These are phyloP conservation scores for Mucor velutinosus DNA, from an alignment of 371 early-diverging fungal genomes.

Conservation along the genomic window DNA sequence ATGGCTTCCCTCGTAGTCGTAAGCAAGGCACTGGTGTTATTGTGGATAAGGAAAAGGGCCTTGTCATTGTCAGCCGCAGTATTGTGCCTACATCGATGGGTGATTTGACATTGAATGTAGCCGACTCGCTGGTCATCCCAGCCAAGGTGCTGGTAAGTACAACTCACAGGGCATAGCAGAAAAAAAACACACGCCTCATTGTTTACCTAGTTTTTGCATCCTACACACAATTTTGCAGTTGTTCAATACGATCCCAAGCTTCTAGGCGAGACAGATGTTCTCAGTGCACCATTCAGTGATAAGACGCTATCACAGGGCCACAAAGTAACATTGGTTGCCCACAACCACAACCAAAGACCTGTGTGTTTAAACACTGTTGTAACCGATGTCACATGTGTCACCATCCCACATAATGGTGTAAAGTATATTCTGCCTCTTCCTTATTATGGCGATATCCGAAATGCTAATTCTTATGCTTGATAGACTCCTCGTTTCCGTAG, in stretches of 20 bases:
- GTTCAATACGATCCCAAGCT: constrained; percentile 76
- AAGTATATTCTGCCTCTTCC: constrained; percentile 11
- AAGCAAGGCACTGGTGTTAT: constrained; percentile 77
- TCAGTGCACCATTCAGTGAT: constrained; percentile 64
- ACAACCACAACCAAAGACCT: constrained; percentile 81
- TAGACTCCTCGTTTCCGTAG: constrained; percentile 83
- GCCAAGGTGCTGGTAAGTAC: constrained; percentile 56
- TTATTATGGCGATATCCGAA: background rate
- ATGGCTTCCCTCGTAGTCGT: constrained; percentile 68
- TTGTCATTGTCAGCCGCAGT: constrained; percentile 72
- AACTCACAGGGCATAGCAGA: no score
- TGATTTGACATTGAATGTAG: constrained; percentile 75
- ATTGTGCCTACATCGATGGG: constrained; percentile 76
- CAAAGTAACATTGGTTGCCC: constrained; percentile 68
- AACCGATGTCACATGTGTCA: constrained; percentile 78
- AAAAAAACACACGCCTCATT: background rate
- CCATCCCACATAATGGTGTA: constrained; percentile 76
- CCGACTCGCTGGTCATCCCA: constrained; percentile 79
- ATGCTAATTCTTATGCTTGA: background rate
- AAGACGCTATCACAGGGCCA: constrained; percentile 65
- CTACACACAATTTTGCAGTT: constrained; percentile 81
- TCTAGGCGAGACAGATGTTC: constrained; percentile 73
- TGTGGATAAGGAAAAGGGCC: constrained; percentile 70
- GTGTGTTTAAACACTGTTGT: constrained; percentile 74
- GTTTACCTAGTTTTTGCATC: constrained; percentile 67